A percentile compares a stretch with the other conserved stretches of the same genome.
Evolutionary conservation across 768 basidiomycete genomes (phyloP).

Genomic region (Clitopilus hobsonii): DNA sequence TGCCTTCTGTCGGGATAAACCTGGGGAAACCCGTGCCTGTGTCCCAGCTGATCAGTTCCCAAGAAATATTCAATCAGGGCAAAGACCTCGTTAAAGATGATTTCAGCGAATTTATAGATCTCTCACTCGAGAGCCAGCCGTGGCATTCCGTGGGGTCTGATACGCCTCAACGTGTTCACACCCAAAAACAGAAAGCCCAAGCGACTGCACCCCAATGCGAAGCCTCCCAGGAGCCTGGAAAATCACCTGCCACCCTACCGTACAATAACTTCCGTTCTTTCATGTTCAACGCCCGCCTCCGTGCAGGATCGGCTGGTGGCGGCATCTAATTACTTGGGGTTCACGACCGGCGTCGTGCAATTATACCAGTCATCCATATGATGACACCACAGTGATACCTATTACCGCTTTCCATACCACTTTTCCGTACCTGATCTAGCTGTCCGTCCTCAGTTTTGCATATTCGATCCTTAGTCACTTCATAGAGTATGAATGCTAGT

Average conservation of each 20-base stretch:
- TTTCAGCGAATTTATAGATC: slow-evolving; percentile 5
- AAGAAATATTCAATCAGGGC: background rate
- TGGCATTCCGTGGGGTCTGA: background rate
- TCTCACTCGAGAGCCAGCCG: background rate
- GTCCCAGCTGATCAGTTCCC: background rate
- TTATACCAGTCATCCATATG: background rate
- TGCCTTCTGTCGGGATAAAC: background rate
- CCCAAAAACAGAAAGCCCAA: no score
- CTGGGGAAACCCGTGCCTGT: background rate
- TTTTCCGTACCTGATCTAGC: background rate
- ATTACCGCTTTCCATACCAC: no score
- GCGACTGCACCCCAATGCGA: background rate
- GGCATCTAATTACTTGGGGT: slow-evolving; percentile 2
- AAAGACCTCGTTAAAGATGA: slow-evolving; percentile 1
- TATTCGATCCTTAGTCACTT: no score
- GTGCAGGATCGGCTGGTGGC: slow-evolving; percentile 21
- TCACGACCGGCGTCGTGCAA: background rate
- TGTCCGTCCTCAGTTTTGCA: background rate
- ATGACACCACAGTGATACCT: background rate
- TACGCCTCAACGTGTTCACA: no score
- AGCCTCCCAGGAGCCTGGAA: background rate
- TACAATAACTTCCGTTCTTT: background rate
- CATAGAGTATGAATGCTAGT: background rate
- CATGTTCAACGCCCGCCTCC: slow-evolving; percentile 7
- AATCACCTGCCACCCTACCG: background rate